Evolutionary conservation across 345 rosid genomes (phyloP), one percentile per base, ranked within the genome.

Genomic region (Boechera retrofracta): DNA sequence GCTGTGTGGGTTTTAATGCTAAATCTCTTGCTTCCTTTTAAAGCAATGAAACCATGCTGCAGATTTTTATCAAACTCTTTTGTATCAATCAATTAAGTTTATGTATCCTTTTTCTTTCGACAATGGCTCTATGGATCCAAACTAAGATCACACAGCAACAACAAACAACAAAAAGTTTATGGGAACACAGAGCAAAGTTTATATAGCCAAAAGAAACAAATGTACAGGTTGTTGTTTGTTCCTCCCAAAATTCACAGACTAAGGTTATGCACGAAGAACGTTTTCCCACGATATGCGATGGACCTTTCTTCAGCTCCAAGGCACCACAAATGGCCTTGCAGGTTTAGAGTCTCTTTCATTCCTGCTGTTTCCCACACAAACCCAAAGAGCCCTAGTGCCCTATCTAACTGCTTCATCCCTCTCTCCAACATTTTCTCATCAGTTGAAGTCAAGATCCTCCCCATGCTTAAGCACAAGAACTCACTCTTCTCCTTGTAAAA

Each of bases 291-390:
- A 41, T 84, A 87, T 0, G 72, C 48, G 15, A 88, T 18, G 1
- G 72, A 53, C 77, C 78, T 84, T 44, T 44, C 49, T 44, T 44
- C 49, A 13, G 49, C 16, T 13, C 49, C 49, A 44, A 44, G 49
- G 49, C 49, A 44, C 49, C 49, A 44, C 16, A 44, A 44, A 44
- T 44, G 49, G 5, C 97, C 96, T 73, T 85, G 86, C 59, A 87
- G 65, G 77, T 83, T 85, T 70, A 90, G 78, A 39, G 28, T 71
- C 33, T 85, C 97, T 58, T 88, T 82, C 92, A 79, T 84, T 58
- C 85, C 91, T 41, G 97, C 91, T 15, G 85, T 86, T 71, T 89
- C 89, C 97, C 92, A 89, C 18, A 89, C 82, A 83, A 89, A 89
- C 76, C 78, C 86, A 70, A 81, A 88, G 7, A 93, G 65, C 47